Base-by-base conservation (phyloP, 2,329 filamentous ascomycete genomes). In the Fusarium dimerum region DNA sequence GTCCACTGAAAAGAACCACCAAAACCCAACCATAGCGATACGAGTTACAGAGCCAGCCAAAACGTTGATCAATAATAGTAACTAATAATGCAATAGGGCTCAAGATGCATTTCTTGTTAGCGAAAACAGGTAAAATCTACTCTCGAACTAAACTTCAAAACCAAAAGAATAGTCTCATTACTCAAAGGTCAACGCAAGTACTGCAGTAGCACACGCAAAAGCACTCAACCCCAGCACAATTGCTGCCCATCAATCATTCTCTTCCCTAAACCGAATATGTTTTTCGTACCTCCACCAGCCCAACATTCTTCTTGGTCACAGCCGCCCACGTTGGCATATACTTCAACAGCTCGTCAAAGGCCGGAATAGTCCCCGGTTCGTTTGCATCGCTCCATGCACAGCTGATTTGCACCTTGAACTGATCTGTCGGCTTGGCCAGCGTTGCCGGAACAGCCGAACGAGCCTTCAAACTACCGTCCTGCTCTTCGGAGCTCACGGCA, bases 311-410 rank as follows among this genome's bases (percentile, higher is more conserved):
- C 74, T 96, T 97, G 5, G 85, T 86, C 29, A 92, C 77, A 10
- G 87, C 86, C 7, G 85, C 84, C 94, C 94, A 99, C 5, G 78
- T 75, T 1, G 94, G 94, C 61, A 86, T 80, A 72, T 86, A 97
- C 68, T 86, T 81, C 61, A 82, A 76, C 45, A 90, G 78, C 72
- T 97, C 92, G 62, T 94, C 88, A 47, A 93, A 81, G 1, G 92
- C 92, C 0, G 93, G 92, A 44, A 97, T 92, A 1, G 79, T 78
- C 4, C 84, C 87, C 3, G 73, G 71, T 36, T 76, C 74, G 65
- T 97, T 97, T 42, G 83, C 86, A 73, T 99, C 94, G 64, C 88
- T 91, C 92, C 92, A 97, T 32, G 89, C 76, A 71, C 94, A 97
- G 15, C 87, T 79, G 1, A 92, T 84, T 34, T 76, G 80, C 1